A percentile compares a stretch with the other conserved stretches of the same genome.
Conservation (phyloP, 768 basidiomycete species). For the Boletus rubescentipes region DNA sequence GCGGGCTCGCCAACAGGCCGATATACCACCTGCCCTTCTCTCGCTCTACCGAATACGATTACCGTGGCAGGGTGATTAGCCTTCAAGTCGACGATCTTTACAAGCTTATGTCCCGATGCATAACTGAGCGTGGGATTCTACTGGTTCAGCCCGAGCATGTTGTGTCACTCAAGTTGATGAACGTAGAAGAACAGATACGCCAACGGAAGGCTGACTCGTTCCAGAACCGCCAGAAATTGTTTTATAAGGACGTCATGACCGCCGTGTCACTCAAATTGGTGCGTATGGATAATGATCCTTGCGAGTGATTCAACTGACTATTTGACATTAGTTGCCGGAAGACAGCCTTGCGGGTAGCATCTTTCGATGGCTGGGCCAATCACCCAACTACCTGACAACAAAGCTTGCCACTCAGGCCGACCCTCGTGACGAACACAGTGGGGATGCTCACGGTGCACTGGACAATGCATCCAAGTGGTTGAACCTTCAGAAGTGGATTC, state of each 20-base stretch:
- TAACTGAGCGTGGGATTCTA: constrained; percentile 37
- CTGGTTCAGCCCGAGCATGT: constrained; percentile 51
- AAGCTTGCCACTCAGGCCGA: neutral
- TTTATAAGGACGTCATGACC: neutral
- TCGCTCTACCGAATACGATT: constrained; percentile 28
- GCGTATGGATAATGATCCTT: neutral
- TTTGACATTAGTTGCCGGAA: neutral
- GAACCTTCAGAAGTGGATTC: neutral
- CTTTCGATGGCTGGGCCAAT: neutral
- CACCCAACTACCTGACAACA: neutral
- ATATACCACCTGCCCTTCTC: constrained; percentile 49
- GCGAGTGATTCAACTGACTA: no score
- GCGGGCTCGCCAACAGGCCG: constrained; percentile 42
- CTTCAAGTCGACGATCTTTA: constrained; percentile 22
- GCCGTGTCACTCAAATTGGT: neutral
- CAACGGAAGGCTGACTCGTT: constrained; percentile 6
- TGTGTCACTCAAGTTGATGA: constrained; percentile 46
- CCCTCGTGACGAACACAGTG: neutral
- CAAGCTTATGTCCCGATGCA: constrained; percentile 38
- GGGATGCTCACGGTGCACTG: no score
- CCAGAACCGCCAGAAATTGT: constrained; percentile 2
- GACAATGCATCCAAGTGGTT: neutral
- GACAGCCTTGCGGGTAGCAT: neutral
- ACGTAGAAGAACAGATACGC: constrained; percentile 32
- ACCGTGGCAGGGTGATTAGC: no score